Percentiles rank a stretch among this genome's conserved stretches.
Conservation (phyloP, 2,329 filamentous ascomycete genomes). For the Calonectria honghensis region DNA sequence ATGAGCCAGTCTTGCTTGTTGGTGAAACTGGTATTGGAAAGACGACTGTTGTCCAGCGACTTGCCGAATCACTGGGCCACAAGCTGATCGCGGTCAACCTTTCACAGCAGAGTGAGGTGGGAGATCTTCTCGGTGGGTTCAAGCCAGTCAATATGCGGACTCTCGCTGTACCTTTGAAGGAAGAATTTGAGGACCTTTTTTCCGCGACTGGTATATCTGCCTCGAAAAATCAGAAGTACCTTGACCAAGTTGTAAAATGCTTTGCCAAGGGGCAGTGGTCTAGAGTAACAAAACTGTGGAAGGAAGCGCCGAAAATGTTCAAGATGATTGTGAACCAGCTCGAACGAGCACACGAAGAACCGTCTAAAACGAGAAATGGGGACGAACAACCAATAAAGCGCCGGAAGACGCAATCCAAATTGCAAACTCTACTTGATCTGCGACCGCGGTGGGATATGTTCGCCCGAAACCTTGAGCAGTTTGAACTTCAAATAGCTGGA, state of each 20-base stretch:
- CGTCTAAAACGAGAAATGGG: slow-evolving; percentile 57
- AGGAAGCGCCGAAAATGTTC: slow-evolving; percentile 92
- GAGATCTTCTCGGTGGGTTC: slow-evolving; percentile 96
- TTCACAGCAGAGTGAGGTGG: slow-evolving; percentile 97
- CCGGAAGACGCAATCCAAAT: slow-evolving; percentile 78
- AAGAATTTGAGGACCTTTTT: slow-evolving; percentile 95
- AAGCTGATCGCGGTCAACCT: slow-evolving; percentile 95
- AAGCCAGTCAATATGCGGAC: slow-evolving; percentile 95
- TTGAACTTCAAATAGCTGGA: slow-evolving; percentile 86
- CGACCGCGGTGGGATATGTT: slow-evolving; percentile 87
- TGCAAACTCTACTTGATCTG: slow-evolving; percentile 76
- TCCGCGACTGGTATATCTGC: slow-evolving; percentile 88
- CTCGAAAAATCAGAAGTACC: slow-evolving; percentile 90
- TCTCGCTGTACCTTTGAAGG: slow-evolving; percentile 90
- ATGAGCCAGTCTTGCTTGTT: slow-evolving; percentile 95
- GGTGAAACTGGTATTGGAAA: slow-evolving; percentile 99
- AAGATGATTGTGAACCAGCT: slow-evolving; percentile 79
- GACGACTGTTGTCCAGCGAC: slow-evolving; percentile 94
- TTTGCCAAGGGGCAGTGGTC: slow-evolving; percentile 90
- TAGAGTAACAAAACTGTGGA: slow-evolving; percentile 90
- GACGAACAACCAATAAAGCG: slow-evolving; percentile 80
- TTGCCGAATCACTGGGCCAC: slow-evolving; percentile 88
- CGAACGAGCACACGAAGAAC: slow-evolving; percentile 65
- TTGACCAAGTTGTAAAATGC: slow-evolving; percentile 86
- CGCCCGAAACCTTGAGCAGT: slow-evolving; percentile 81